A percentile compares a stretch with the other conserved stretches of the same genome.
Conservation (phyloP, 2,329 filamentous ascomycete species). For the Thermothelomyces thermophilus region DNA sequence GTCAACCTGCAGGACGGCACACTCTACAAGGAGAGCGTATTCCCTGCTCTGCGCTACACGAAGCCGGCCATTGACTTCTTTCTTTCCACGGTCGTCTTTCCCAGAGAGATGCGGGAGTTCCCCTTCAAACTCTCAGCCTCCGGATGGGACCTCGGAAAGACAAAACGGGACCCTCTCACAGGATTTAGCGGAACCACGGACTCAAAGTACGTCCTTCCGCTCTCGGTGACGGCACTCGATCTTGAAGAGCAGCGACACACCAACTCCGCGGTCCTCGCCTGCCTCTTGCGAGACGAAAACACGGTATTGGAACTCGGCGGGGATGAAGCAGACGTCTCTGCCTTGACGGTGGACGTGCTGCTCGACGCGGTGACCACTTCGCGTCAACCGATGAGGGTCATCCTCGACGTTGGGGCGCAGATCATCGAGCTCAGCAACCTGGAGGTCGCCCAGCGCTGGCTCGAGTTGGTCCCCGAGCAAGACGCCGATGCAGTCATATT, state of each 20-base stretch:
- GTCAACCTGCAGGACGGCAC: slow-evolving; percentile 53
- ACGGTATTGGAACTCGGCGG: slow-evolving; percentile 37
- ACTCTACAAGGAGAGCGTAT: slow-evolving; percentile 44
- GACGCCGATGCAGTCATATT: slow-evolving; percentile 46
- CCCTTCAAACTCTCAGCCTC: slow-evolving; percentile 55
- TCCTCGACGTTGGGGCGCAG: slow-evolving; percentile 60
- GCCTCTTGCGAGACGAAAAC: slow-evolving; percentile 48
- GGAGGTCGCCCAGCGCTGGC: slow-evolving; percentile 46
- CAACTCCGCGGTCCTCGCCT: slow-evolving; percentile 56
- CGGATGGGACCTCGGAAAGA: slow-evolving; percentile 54
- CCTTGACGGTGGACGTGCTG: slow-evolving; percentile 43
- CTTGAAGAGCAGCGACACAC: slow-evolving; percentile 50
- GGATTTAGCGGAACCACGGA: slow-evolving; percentile 71
- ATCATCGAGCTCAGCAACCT: slow-evolving; percentile 51
- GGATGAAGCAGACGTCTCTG: slow-evolving; percentile 27
- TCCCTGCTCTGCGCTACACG: slow-evolving; percentile 44
- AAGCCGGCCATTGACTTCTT: slow-evolving; percentile 54
- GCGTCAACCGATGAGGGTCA: slow-evolving; percentile 40
- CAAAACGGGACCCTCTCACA: slow-evolving; percentile 43
- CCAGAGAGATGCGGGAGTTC: slow-evolving; percentile 58
- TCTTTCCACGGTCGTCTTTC: slow-evolving; percentile 59
- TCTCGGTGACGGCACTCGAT: slow-evolving; percentile 57
- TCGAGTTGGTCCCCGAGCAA: slow-evolving; percentile 28
- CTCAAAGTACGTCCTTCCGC: slow-evolving; percentile 50
- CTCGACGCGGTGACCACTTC: slow-evolving; percentile 39